Base-by-base conservation (phyloP, 495 filamentous ascomycete species). In the Apiosordaria backusii region DNA sequence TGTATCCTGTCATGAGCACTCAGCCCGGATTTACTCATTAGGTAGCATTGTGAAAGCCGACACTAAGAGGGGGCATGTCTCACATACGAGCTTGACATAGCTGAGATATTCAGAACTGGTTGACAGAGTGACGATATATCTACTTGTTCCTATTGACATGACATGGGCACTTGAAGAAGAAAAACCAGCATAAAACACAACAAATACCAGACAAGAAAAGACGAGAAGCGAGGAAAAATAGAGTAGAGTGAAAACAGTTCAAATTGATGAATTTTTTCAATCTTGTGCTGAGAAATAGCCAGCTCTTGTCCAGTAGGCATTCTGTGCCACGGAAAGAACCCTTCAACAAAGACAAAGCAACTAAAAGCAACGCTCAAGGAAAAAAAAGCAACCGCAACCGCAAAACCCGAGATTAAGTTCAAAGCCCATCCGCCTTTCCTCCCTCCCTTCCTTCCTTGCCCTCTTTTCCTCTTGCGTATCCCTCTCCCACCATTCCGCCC, bases 381-480 rank as follows among this genome's bases (percentile, higher is more conserved):
- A 35, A 61, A 19, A 1, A 45, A 35, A 61, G n/a, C 59, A 61
- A 45, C 27, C 15, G 13, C 18, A 35, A 61, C 18, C n/a, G 9
- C 24, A 40, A 61, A 45, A 18, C 18, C 24, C 35, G 10, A 45
- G 9, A 61, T 61, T 45, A 61, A 61, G 57, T 21, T 23, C 59
- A 61, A 35, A 35, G 59, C 59, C 59, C 27, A 45, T 61, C 59
- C 57, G 24, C 57, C 59, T 23, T 45, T 22, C 59, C 59, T 40
- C 27, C 21, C 59, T 40, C 27, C 59, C 26, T 61, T 35, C 27
- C 59, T 68, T 57, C 62, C 69, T 60, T 72, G 64, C 71, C 68
- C 50, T 53, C 66, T 27, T 54, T 61, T 60, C 50, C 70, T 19
- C 25, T 45, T 21, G 15, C 59, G 21, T n/a, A n/a, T 25, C 18